Base-by-base conservation (phyloP, 2,329 filamentous ascomycete genomes). In the Diaporthe ilicicola region DNA sequence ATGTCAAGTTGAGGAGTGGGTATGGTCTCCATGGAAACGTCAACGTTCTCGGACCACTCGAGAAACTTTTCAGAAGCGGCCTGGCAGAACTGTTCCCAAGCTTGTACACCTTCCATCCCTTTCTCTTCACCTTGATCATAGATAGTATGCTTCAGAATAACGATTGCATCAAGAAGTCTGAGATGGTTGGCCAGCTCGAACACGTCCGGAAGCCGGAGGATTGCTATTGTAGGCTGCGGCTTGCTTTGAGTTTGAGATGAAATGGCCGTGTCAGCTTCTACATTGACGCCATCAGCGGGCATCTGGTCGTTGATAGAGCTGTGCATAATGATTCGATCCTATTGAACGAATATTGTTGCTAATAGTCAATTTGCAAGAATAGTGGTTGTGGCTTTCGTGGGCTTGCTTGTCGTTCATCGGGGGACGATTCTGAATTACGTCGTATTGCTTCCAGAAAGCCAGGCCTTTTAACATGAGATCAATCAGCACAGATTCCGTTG, bases 11-110 rank as follows among this genome's bases (percentile, higher is more conserved):
- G 27, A 8, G 65, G 65, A 3, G 46, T 24, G 15, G 27, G 19
- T 15, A 67, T 48, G 24, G 13, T 67, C 51, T 55, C 17, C 4
- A 27, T 13, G 10, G 51, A 67, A n/a, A 46, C 19, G n/a, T 67
- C 65, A 27, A 67, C 51, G 8, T 56, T 46, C 39, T 48, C 8
- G 22, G 51, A 37, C 65, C 65, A 67, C 3, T 27, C 29, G 24
- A 55, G n/a, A 48, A 67, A 67, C 17, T 56, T 67, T 34, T 9
- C 27, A 37, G 37, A 51, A 17, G 65, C 65, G 12, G 17, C 42
- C 19, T 17, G 37, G 19, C 65, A 67, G 29, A 67, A 67, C 0
- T 48, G 51, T 0, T 67, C 29, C 65, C 65, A 67, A 22, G 65
- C 51, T 5, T 56, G 17, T 0, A 15, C 65, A 2, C 42, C 27